Conservation (phyloP, 371 early-diverging fungal genomes). For the Dipsacomyces acuminosporus region DNA sequence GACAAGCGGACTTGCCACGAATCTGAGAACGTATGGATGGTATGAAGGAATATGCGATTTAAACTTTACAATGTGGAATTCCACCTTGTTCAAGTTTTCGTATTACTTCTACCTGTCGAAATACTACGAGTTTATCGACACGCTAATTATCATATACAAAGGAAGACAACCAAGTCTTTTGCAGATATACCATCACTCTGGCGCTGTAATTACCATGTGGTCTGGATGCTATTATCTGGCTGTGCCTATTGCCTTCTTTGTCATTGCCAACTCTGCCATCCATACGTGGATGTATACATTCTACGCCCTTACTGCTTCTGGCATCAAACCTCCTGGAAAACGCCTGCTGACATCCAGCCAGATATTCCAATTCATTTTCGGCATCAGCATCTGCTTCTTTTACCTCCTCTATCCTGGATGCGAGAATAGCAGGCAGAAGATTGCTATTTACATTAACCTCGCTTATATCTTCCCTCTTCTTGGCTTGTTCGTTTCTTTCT, state of each 20-base stretch:
- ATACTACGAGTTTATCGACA: conserved; percentile 85
- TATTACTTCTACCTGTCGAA: conserved; percentile 84
- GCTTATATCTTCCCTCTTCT: conserved; percentile 76
- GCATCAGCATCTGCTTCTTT: conserved; percentile 58
- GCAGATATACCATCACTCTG: conserved; percentile 87
- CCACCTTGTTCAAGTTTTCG: conserved; percentile 67
- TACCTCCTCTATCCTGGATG: conserved; percentile 68
- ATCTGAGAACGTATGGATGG: conserved; percentile 47
- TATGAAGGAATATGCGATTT: conserved; percentile 60
- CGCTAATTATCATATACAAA: conserved; percentile 77
- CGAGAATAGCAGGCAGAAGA: conserved; percentile 58
- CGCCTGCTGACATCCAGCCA: conserved; percentile 79
- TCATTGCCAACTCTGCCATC: conserved; percentile 82
- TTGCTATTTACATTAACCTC: conserved; percentile 66
- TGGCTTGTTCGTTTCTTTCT: conserved; percentile 73
- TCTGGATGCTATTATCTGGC: conserved; percentile 68
- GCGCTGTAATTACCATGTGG: conserved; percentile 81
- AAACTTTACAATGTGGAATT: conserved; percentile 62
- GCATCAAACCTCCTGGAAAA: conserved; percentile 76
- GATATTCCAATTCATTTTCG: conserved; percentile 83
- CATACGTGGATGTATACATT: conserved; percentile 90
- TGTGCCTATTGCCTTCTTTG: conserved; percentile 80
- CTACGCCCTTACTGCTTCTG: conserved; percentile 73
- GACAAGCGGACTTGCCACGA: conserved; percentile 53
- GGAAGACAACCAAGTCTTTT: conserved; percentile 71